phyloP scores from a whole-genome alignment of 306 rosid genomes.

The Lathyrus sativus region DNA sequence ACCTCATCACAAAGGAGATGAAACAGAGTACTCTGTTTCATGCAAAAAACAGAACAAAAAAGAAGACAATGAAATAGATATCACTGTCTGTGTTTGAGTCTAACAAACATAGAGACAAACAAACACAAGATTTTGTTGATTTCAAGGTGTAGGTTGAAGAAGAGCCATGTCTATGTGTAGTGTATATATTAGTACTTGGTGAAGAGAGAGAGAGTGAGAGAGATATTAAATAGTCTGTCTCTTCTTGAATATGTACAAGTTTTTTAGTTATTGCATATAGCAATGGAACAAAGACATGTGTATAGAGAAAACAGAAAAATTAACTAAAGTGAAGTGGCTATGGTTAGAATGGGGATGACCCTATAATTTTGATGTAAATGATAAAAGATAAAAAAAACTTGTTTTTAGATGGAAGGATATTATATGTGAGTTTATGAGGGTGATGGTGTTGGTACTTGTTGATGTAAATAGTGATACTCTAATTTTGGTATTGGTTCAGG shows the following conservation, averaged over 20 bases:
- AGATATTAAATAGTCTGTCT: constrained; percentile 44
- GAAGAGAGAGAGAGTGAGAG: constrained; percentile 7
- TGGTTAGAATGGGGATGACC: constrained; percentile 14
- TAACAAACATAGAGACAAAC: constrained; percentile 31
- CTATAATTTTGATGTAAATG: constrained; percentile 1
- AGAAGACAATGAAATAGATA: constrained; percentile 17
- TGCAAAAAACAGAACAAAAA: constrained; percentile 9
- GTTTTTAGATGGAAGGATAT: too few relatives aligned
- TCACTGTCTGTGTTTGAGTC: constrained; percentile 2
- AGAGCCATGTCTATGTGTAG: constrained; percentile 22
- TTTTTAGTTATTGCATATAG: constrained; percentile 10
- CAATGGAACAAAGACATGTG: constrained; percentile 24
- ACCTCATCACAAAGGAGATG: constrained; percentile 54
- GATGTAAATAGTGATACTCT: too few relatives aligned
- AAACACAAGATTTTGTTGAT: constrained; percentile 16
- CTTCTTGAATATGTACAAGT: constrained; percentile 24
- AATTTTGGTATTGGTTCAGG: too few relatives aligned
- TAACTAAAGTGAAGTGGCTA: constrained; percentile 9
- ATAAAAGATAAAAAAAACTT: too few relatives aligned
- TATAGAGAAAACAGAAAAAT: background rate
- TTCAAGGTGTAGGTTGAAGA: constrained; percentile 31
- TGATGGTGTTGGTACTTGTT: too few relatives aligned
- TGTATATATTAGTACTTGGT: constrained; percentile 6
- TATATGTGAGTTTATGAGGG: too few relatives aligned
- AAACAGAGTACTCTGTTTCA: constrained; percentile 50